Evolutionary conservation across 2,329 filamentous ascomycete genomes (phyloP).

Genomic region (Macrophomina tecta): DNA sequence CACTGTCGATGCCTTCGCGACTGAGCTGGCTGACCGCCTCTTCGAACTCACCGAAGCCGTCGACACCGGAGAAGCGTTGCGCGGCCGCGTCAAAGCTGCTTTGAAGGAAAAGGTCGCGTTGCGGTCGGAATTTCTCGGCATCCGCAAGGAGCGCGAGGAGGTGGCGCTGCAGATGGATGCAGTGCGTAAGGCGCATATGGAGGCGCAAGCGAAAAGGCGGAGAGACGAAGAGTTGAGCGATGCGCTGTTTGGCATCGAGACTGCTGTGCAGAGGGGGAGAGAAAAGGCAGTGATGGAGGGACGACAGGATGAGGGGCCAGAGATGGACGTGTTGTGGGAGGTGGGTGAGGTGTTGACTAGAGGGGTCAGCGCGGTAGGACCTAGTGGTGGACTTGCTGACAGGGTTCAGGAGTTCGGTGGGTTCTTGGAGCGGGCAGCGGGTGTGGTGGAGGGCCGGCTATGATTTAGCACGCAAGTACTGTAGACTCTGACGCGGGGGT

Average conservation of each 20-base stretch:
- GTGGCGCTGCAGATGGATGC: conserved; percentile 58
- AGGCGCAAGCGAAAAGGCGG: conserved; percentile 33
- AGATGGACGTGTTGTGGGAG: conserved; percentile 35
- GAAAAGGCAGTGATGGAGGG: conserved; percentile 39
- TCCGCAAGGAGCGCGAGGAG: conserved; percentile 57
- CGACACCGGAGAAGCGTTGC: conserved; percentile 56
- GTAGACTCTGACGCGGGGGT: too few species aligned
- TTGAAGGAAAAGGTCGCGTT: conserved; percentile 53
- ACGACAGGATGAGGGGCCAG: conserved; percentile 41
- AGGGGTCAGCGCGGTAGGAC: conserved; percentile 37
- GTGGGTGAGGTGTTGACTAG: conserved; percentile 37
- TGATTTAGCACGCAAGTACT: too few species aligned
- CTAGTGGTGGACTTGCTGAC: conserved; percentile 42
- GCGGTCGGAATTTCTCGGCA: conserved; percentile 53
- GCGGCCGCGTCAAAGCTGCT: conserved; percentile 52
- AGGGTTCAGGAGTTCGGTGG: conserved; percentile 42
- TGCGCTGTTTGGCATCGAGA: conserved; percentile 44
- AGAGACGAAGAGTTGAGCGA: conserved; percentile 37
- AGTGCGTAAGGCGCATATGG: conserved; percentile 45
- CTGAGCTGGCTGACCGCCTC: conserved; percentile 56
- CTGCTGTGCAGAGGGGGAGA: conserved; percentile 43
- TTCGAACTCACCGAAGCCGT: conserved; percentile 60
- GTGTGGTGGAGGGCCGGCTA: conserved; percentile 42
- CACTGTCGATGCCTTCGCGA: conserved; percentile 55
- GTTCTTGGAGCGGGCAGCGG: conserved; percentile 41